Base-by-base conservation (phyloP, 805 yeast species). In the Cyberlindnera petersonii region DNA sequence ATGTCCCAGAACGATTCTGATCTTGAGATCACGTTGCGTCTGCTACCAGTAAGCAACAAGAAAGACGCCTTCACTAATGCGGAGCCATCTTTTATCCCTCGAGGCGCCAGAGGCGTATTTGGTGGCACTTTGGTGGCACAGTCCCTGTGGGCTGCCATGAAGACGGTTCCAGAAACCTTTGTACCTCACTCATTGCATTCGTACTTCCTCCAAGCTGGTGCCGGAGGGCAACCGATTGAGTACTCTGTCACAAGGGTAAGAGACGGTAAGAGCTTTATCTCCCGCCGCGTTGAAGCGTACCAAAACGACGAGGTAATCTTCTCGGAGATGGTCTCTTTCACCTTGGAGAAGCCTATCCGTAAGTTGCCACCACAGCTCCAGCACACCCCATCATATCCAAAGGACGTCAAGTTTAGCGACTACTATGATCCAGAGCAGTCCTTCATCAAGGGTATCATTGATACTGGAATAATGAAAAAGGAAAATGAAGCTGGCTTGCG, bases 71-170 rank as follows among this genome's bases (percentile, higher is more conserved):
- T 35, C 30, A 20, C 14, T 19, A 52, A 49, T 21, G 35, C 31
- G 1, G 48, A 46, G 19, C 35, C 52, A 15, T 42, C 63, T 7
- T 55, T 49, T 22, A 66, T 74, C 4, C 78, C 78, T 2, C 64
- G 63, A 6, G 72, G 75, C 0, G 82, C 84, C 3, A 62, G 81
- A 31, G 86, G 86, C 2, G 75, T 81, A 0, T 82, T 80, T 61
- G 88, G 88, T 2, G 88, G 89, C 9, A 76, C 79, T 15, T 61
- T 77, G 30, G 76, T 79, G 14, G 84, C 85, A 0, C 88, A 82
- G 49, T 65, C 86, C 3, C 58, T 81, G 4, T 56, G 72, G 42
- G 86, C 85, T 6, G 79, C 82, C 3, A 62, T 79, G 24, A 65
- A 69, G 34, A 71, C 77, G 7, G 65, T 76, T 6, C 68, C 70